Base-by-base conservation (phyloP, 2,329 filamentous ascomycete species). In the Zasmidium cellare region DNA sequence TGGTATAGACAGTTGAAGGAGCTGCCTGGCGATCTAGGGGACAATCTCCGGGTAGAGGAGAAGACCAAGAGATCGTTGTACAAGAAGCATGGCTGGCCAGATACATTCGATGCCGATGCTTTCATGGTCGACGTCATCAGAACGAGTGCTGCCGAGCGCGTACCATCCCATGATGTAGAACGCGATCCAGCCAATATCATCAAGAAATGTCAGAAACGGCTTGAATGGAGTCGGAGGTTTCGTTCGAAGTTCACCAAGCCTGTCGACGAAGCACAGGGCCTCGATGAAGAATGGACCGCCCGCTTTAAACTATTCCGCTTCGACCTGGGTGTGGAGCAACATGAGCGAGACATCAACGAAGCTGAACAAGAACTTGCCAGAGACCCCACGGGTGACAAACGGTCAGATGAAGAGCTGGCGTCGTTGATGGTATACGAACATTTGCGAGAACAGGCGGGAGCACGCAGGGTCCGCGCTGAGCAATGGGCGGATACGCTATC, bases 281-380 rank as follows among this genome's bases (percentile, higher is more conserved):
- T n/a, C 2, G 58, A 63, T 25, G 60, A 60, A 16, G 38, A 55
- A 46, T 63, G 60, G 60, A 22, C 47, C n/a, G 58, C 60, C n/a
- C 58, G 53, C 7, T 61, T 57, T 41, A 23, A 57, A 22, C 46
- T 61, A 14, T 63, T 51, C 47, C 24, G 45, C 45, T 19, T 23
- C 16, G 41, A 45, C 41, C 6, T 45, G 19, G 16, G 41, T n/a
- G 16, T 45, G 41, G 20, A 57, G 9, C 47, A 46, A 22, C 38
- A 41, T 12, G 18, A 31, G n/a, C 50, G 46, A 46, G 46, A 58
- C 24, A 14, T 45, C 6, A 35, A 55, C 23, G 51, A 61, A 28
- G 12, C 25, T 50, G 3, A 52, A 51, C 20, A 22, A 52, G 9
- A 14, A 22, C 9, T 46, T 3, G 53, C 55, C 7, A n/a, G 35